Conservation (phyloP, 139 green algal genomes). For the Edaphochlamys debaryana region DNA sequence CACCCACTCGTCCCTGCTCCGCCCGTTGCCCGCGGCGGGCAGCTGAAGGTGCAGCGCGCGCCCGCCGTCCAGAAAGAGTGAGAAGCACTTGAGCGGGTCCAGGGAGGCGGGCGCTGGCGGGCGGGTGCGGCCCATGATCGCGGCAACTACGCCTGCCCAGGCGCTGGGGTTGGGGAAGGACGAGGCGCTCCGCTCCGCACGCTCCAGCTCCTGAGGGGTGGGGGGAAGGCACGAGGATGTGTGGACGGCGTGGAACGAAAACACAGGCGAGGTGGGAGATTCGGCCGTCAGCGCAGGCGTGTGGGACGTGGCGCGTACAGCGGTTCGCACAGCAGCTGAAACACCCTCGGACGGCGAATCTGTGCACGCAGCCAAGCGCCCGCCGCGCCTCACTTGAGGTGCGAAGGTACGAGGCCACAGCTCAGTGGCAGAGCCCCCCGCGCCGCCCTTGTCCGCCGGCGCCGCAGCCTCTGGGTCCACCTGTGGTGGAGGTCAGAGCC, state of each 20-base stretch:
- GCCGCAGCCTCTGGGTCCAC: conserved; percentile 13
- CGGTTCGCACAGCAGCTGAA: too few species aligned
- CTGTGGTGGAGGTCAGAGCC: neutral
- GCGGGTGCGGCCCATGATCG: neutral
- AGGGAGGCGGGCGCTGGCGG: neutral
- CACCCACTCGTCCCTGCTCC: conserved; percentile 42
- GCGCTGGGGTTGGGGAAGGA: conserved; percentile 20
- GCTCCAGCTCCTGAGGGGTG: conserved; percentile 9
- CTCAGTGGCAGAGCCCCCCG: neutral
- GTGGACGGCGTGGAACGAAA: neutral
- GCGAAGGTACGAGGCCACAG: conserved; percentile 7
- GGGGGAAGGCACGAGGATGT: neutral
- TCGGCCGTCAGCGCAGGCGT: neutral
- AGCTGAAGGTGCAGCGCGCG: conserved; percentile 39
- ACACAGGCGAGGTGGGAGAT: neutral
- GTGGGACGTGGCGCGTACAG: neutral
- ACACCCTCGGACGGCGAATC: too few species aligned
- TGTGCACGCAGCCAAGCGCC: too few species aligned
- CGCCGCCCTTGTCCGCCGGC: neutral
- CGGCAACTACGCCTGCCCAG: conserved; percentile 5
- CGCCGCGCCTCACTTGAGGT: conserved; percentile 1
- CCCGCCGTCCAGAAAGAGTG: neutral
- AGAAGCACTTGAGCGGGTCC: conserved; percentile 24
- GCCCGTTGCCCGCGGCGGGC: conserved; percentile 24
- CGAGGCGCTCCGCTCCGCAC: neutral